Base-by-base conservation (phyloP, 768 basidiomycete genomes). In the Mrakia frigida region DNA sequence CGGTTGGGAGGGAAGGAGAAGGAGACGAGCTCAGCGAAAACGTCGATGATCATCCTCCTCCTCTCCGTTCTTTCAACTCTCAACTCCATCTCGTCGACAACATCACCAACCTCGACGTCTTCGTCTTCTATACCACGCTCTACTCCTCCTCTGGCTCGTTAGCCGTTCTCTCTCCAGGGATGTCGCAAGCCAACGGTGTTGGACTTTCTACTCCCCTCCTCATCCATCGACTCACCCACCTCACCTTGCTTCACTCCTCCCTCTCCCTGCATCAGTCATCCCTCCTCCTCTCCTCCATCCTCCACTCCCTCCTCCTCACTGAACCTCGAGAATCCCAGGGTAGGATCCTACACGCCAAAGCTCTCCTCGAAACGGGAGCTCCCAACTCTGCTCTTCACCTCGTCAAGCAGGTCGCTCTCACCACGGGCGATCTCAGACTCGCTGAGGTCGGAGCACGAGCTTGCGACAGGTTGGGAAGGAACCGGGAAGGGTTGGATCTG, bases 311-410 rank as follows among this genome's bases (percentile, higher is more conserved):
- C 21, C 71, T 77, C 46, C 46, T 73, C 13, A 46, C 63, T 1
- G 86, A 87, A 78, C 82, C 85, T 41, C 89, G 88, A 83, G 93
- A 95, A 82, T 90, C 92, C 81, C 35, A 39, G 23, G 89, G 92
- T 79, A 88, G 91, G 75, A 92, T 92, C 85, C 87, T 94, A 63
- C 92, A 92, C 86, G 92, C 93, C 79, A 89, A 88, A 60, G 87
- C 90, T 28, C 88, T 94, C 79, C 87, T 92, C 61, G 88, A 86
- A 9, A 87, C 89, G 79, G 87, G 87, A 74, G 90, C 91, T 81
- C 87, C 89, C 21, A 89, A 91, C 80, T 91, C 92, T 18, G 92
- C 93, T 6, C 83, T 91, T 50, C 85, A 87, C 81, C 84, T 92
- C 70, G 90, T 93, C 70, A 71, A 68, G 71, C 73, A 53, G 16